These are phyloP conservation scores for Hymenoscyphus infarciens DNA, from an alignment of 2,329 filamentous ascomycete genomes.

Conservation along the genomic window DNA sequence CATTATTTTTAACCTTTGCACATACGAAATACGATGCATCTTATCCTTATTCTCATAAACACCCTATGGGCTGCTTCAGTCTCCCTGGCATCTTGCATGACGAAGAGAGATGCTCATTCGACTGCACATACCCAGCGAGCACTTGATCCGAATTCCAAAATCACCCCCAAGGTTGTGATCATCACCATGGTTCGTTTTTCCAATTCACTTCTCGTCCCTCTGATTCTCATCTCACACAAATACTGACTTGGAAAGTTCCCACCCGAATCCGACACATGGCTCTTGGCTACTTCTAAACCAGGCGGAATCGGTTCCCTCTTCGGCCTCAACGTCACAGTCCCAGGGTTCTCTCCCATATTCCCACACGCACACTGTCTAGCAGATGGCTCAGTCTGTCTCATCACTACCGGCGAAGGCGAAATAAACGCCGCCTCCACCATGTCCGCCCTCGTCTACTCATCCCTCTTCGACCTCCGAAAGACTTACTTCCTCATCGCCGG, in stretches of 20 bases:
- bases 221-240: not conserved
- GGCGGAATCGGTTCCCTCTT: conserved; percentile 49
- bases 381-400: conserved; percentile 58
- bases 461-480: conserved; percentile 56
- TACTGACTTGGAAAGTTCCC: conserved; percentile 5
- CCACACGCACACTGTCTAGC: conserved; percentile 60
- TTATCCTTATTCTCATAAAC: not conserved
- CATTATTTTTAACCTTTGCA: not conserved
- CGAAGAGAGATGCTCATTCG: not conserved
- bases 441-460: conserved; percentile 57
- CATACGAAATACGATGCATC: not conserved
- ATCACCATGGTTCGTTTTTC: conserved; percentile 10
- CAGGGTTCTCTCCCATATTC: conserved; percentile 58
- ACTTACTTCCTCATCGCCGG: conserved; percentile 70
- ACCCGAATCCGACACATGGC: conserved; percentile 9
- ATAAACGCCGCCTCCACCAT: conserved; percentile 70
- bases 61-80: not conserved
- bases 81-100: not conserved
- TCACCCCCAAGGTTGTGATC: conserved; percentile 10
- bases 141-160: not conserved
- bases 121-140: not conserved
- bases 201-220: not conserved
- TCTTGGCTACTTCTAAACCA: conserved; percentile 27
- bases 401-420: conserved; percentile 52
- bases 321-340: conserved; percentile 50